phyloP scores from a whole-genome alignment of 2,329 filamentous ascomycete species.

The Beauveria australis region DNA sequence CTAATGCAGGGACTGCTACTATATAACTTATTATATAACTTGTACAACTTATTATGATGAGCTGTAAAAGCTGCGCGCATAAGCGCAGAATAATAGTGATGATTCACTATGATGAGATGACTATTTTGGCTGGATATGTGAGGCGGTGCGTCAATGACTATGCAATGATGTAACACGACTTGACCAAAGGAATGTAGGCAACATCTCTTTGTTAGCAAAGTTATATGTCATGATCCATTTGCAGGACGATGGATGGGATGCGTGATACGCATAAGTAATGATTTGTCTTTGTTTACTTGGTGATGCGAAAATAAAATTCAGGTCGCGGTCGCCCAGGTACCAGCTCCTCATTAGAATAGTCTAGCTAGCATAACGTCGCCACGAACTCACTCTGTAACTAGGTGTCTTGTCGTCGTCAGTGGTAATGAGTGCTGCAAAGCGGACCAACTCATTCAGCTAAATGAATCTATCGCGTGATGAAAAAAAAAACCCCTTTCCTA shows the following conservation, averaged over 20 bases:
- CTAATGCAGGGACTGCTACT: neutral
- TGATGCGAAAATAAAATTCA: neutral
- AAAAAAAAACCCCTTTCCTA: too few relatives aligned
- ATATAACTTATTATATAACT: neutral
- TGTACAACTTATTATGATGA: neutral
- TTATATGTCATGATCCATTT: too few relatives aligned
- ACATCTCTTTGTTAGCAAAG: neutral
- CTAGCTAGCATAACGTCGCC: too few relatives aligned
- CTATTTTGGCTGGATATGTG: neutral
- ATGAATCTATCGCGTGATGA: too few relatives aligned
- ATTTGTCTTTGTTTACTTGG: neutral
- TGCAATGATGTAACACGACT: neutral
- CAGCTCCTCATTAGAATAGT: too few relatives aligned
- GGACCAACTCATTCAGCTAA: too few relatives aligned
- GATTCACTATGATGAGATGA: neutral
- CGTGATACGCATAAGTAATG: neutral
- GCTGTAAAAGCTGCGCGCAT: neutral
- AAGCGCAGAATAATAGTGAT: neutral
- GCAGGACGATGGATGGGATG: neutral
- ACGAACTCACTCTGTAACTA: too few relatives aligned
- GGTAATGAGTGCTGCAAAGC: too few relatives aligned
- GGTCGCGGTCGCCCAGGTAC: neutral
- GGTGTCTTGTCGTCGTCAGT: too few relatives aligned
- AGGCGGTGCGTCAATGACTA: neutral
- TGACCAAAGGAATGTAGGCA: neutral